A percentile compares a stretch with the other conserved stretches of the same genome.
phyloP scores from a whole-genome alignment of 2,329 filamentous ascomycete species.

The Trichophyton simii region DNA sequence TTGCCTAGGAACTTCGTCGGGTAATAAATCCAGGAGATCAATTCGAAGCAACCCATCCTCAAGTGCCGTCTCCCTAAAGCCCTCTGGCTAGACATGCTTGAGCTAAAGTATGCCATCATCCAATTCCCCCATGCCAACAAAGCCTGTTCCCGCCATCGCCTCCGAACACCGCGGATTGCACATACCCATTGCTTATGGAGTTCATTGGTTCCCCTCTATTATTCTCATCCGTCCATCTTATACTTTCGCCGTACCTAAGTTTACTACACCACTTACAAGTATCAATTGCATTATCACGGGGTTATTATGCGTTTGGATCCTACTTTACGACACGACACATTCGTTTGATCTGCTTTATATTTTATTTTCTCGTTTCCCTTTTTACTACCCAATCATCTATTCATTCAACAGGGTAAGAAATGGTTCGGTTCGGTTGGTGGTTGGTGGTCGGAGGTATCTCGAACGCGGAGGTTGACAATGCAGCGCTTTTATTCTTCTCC shows the following conservation, averaged over 20 bases:
- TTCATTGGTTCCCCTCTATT: neutral
- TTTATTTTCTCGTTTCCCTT: neutral
- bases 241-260: neutral
- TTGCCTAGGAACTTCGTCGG: neutral
- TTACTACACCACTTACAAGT: neutral
- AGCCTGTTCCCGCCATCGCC: neutral
- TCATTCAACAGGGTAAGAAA: neutral
- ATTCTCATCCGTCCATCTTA: neutral
- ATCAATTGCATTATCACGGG: conserved; percentile 3
- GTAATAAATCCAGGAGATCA: neutral
- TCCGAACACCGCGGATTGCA: neutral
- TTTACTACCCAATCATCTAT: neutral
- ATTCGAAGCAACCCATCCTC: conserved; percentile 2
- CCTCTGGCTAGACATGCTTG: neutral
- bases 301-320: conserved; percentile 3
- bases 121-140: neutral
- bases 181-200: conserved; percentile 3
- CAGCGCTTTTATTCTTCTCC: neutral
- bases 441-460: neutral
- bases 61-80: neutral
- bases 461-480: neutral
- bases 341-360: neutral
- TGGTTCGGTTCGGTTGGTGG: neutral
- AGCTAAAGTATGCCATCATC: neutral
- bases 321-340: neutral